phyloP scores from a whole-genome alignment of 129 eudicot species.

The Centrapalus pauciflorus region DNA sequence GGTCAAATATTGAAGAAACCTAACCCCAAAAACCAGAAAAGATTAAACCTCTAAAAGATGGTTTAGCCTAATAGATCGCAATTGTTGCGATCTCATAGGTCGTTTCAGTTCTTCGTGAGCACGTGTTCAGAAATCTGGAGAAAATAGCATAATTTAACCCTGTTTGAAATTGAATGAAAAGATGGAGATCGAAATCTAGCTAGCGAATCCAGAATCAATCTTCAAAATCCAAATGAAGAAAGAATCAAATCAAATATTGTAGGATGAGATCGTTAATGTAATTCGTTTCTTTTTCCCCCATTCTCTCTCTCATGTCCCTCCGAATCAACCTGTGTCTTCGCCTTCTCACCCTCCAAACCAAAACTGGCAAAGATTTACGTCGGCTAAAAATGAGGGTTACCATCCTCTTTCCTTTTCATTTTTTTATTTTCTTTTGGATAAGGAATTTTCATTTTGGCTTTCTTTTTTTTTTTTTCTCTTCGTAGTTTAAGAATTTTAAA shows the following conservation, averaged over 20 bases:
- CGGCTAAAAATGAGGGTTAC: conserved; percentile 30
- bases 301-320: not conserved
- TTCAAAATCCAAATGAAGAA: conserved; percentile 27
- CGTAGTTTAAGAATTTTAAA: no score
- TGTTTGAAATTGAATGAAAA: not conserved
- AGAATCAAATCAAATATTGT: conserved; percentile 1
- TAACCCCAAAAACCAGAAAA: not conserved
- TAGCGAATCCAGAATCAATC: no score
- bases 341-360: conserved; percentile 19
- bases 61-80: not conserved
- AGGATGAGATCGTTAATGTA: not conserved
- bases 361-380: conserved; percentile 19
- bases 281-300: not conserved
- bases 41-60: not conserved
- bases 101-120: not conserved
- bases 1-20: not conserved
- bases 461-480: no score
- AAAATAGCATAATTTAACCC: conserved; percentile 6
- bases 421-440: not conserved
- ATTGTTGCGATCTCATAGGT: not conserved
- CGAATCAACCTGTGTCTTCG: conserved; percentile 10
- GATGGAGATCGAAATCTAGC: conserved; percentile 11
- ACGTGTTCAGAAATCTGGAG: conserved; percentile 2
- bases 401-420: conserved; percentile 1
- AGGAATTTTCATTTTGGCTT: not conserved